Base-by-base conservation (phyloP, 2,329 filamentous ascomycete species). In the Hymenoscyphus scutula region DNA sequence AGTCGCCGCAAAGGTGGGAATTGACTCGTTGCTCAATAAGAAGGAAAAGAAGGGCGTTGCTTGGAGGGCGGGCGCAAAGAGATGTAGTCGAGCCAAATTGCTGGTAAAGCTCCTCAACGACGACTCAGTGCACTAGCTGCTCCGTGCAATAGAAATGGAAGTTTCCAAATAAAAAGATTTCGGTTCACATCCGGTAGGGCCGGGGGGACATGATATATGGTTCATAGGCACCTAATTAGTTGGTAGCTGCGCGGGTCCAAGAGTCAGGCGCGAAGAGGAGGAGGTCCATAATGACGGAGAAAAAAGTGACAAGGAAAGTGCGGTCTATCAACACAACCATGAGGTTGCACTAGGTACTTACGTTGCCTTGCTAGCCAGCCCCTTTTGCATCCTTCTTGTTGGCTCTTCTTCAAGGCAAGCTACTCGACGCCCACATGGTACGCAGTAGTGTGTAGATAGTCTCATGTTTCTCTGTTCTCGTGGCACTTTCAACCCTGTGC, bases 231-330 rank as follows among this genome's bases (percentile, higher is more conserved):
- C 41, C 41, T 48, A 23, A 48, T 48, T 4, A 48, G 41, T 23
- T 48, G 41, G 41, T 48, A 48, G 41, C 41, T 48, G 41, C 41
- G 41, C n/a, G 23, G 41, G 41, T 48, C 41, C n/a, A 48, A 48
- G 41, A 48, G 41, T 48, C 19, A 23, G 41, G 41, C 41, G 41
- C 41, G 19, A 48, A 48, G 41, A 48, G 41, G 41, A 25, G 11
- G n/a, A 48, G n/a, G n/a, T 25, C 41, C 19, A 48, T 48, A 45
- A 48, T 19, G 19, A 48, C 7, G 19, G 41, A 23, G 41, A 25
- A 25, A 23, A 23, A 23, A 23, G 8, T 25, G 41, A 48, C 41
- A 48, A 23, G 41, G n/a, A 48, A 23, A 48, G 19, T 23, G n/a
- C 38, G 19, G 19, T 6, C 38, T 45, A 45, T n/a, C 38, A 45